Base-by-base conservation (phyloP, 1,284 basidiomycete genomes). In the Pseudozyma thailandica region DNA sequence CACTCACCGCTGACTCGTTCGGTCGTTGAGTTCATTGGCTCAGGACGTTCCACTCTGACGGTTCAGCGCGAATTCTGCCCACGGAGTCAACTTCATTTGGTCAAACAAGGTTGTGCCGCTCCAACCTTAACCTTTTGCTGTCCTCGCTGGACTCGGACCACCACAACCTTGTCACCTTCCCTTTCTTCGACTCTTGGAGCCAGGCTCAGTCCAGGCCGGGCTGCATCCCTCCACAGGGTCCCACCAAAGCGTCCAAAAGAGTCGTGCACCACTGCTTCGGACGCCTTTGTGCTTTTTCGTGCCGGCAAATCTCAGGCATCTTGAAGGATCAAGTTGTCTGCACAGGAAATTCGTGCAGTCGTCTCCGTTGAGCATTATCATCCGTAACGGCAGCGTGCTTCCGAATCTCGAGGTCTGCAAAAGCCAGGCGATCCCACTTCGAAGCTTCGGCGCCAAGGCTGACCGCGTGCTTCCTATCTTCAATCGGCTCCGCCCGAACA, bases 81-180 rank as follows among this genome's bases (percentile, higher is more conserved):
- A 60, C 56, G 20, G 18, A 38, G 28, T 26, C 51, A 55, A 56
- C 41, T 54, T 60, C 63, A 66, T 66, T 66, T 66, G 51, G 27
- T 52, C 47, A 8, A n/a, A 51, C 37, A 66, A 66, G 56, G 56
- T 60, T 52, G 28, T 28, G 7, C 45, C 63, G 57, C 46, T 50
- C 56, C 35, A 66, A 66, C 63, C 57, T 66, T 60, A 59, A 59
- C 43, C 27, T 50, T 50, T 25, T 7, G 18, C 25, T n/a, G n/a
- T 5, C 16, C 35, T 25, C 35, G 23, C 33, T 37, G 12, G n/a
- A n/a, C n/a, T n/a, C n/a, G n/a, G n/a, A n/a, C n/a, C n/a, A n/a
- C n/a, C n/a, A n/a, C n/a, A n/a, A n/a, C n/a, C n/a, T n/a, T n/a
- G n/a, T n/a, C n/a, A n/a, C n/a, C 43, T 37, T 52, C 38, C 18